A percentile compares a stretch with the other conserved stretches of the same genome.
Evolutionary conservation across 2,329 filamentous ascomycete genomes (phyloP).

Genomic region (Sordariomycetes sp.): DNA sequence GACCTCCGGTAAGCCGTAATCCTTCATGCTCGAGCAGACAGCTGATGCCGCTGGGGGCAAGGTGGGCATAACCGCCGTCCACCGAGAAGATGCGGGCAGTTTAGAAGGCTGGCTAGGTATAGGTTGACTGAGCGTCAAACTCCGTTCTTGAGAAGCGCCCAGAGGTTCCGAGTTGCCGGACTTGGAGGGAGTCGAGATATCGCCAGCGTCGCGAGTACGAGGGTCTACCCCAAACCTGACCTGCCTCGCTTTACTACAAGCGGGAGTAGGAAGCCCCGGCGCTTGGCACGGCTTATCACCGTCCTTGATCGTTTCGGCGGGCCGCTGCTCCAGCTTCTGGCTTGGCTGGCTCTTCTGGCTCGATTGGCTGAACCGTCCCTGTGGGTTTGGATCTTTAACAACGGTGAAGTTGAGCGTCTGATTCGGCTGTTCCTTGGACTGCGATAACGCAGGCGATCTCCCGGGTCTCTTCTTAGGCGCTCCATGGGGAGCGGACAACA

Average conservation of each 20-base stretch:
- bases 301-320: background rate
- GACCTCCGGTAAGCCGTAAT: slow-evolving; percentile 42
- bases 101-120: background rate
- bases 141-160: background rate
- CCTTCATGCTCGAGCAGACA: slow-evolving; percentile 11
- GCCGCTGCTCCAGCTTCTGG: slow-evolving; percentile 7
- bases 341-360: slow-evolving; percentile 45
- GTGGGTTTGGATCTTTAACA: slow-evolving; percentile 65
- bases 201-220: background rate
- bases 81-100: background rate
- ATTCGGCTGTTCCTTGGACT: slow-evolving; percentile 16
- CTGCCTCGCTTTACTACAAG: background rate
- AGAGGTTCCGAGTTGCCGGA: background rate
- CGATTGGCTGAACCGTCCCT: slow-evolving; percentile 56
- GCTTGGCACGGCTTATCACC: background rate
- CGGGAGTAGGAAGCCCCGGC: background rate
- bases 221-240: background rate
- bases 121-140: background rate
- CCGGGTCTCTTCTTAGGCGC: background rate
- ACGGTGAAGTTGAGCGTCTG: slow-evolving; percentile 54
- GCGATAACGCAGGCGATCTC: background rate
- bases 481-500: background rate
- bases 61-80: background rate
- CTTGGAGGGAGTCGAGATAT: background rate
- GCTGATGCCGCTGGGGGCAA: slow-evolving; percentile 1